These are phyloP conservation scores for Moricandia arvensis DNA, from an alignment of 345 rosid species.

Conservation along the genomic window DNA sequence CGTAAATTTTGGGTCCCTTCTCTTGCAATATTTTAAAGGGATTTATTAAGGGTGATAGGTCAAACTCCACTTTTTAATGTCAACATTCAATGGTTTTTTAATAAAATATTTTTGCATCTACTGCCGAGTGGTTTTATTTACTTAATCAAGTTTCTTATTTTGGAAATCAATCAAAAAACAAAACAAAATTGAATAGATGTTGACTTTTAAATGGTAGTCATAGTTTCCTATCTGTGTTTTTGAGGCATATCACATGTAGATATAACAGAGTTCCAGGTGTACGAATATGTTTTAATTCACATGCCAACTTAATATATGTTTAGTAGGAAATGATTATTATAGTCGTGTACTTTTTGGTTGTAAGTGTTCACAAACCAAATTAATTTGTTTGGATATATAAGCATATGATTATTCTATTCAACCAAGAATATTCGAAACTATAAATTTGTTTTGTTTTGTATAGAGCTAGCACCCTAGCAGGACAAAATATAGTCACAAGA, in stretches of 20 bases:
- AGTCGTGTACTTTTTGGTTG: background rate
- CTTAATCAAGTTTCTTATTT: background rate
- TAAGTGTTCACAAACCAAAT: background rate
- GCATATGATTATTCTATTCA: background rate
- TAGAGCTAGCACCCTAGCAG: background rate
- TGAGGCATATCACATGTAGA: conserved; percentile 15
- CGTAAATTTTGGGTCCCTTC: conserved; percentile 28
- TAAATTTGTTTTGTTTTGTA: background rate
- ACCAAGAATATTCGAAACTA: background rate
- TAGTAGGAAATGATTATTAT: background rate
- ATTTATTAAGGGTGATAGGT: conserved; percentile 6
- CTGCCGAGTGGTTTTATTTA: conserved; percentile 4
- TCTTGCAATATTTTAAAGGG: conserved; percentile 7
- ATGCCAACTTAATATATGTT: conserved; percentile 4
- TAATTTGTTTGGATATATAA: conserved; percentile 15
- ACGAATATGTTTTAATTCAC: conserved; percentile 18
- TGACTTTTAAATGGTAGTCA: conserved; percentile 7
- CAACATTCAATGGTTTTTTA: background rate
- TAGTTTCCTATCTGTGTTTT: background rate
- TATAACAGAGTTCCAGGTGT: conserved; percentile 21
- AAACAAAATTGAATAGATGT: background rate
- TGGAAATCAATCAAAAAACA: background rate
- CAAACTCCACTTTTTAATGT: background rate
- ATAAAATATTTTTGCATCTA: background rate
- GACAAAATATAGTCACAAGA: conserved; percentile 15